Percentiles rank a stretch among this genome's conserved stretches.
Conservation (phyloP, 306 rosid genomes). For the Leucaena leucocephala region DNA sequence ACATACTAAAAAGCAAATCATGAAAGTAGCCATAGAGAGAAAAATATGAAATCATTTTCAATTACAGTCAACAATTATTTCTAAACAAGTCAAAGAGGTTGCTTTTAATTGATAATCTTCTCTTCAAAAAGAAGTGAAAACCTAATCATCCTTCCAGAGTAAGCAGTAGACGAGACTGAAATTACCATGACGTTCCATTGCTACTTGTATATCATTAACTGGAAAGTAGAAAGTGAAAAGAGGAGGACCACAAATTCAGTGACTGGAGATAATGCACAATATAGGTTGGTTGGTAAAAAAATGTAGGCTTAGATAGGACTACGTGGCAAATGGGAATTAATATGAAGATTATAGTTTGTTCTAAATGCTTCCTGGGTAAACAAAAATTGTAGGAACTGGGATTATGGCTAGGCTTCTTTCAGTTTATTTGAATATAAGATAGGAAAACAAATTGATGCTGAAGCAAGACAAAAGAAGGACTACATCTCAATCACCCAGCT, state of each 20-base stretch:
- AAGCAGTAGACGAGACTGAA: conserved; percentile 11
- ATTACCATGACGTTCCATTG: conserved; percentile 18
- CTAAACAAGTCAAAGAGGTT: conserved; percentile 4
- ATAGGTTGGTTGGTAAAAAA: conserved; percentile 26
- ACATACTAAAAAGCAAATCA: conserved; percentile 2
- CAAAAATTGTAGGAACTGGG: conserved; percentile 5
- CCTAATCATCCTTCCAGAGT: background rate
- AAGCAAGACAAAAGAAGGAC: conserved; percentile 19
- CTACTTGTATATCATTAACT: background rate
- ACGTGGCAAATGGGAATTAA: conserved; percentile 3
- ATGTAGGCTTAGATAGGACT: conserved; percentile 9
- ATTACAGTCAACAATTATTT: background rate
- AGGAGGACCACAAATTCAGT: background rate
- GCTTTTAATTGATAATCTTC: conserved; percentile 7
- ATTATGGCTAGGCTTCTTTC: conserved; percentile 1
- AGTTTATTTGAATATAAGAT: background rate
- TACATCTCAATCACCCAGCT: conserved; percentile 16
- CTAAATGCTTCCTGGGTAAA: conserved; percentile 8
- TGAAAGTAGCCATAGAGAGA: conserved; percentile 4
- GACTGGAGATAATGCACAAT: background rate
- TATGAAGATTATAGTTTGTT: conserved; percentile 7
- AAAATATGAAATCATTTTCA: conserved; percentile 3
- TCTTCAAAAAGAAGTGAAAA: conserved; percentile 1
- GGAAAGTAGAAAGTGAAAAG: background rate
- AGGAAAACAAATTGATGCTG: conserved; percentile 11